Evolutionary conservation across 2,329 filamentous ascomycete species (phyloP).

Genomic region (Tolypocladium ophioglossoides): DNA sequence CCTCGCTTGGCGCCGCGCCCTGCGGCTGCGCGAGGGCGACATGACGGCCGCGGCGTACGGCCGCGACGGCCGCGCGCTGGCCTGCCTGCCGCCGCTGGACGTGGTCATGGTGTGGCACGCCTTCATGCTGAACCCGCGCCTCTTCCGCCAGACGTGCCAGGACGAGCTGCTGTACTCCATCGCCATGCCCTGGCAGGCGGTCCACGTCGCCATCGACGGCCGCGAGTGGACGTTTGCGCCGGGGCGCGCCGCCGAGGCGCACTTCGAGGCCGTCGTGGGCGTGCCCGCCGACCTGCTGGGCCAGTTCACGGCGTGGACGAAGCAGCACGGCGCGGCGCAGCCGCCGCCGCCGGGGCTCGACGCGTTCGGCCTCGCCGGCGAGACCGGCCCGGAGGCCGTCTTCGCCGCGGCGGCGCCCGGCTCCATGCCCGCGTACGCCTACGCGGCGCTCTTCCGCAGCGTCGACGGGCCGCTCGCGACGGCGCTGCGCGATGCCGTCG

Average conservation of each 20-base stretch:
- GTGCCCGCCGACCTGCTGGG: conserved; percentile 3
- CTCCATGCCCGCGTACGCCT: neutral
- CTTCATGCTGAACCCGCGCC: conserved; percentile 19
- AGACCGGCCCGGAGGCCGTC: neutral
- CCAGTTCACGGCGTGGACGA: conserved; percentile 4
- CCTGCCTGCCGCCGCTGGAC: conserved; percentile 15
- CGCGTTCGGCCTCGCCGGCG: neutral
- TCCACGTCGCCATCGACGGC: conserved; percentile 8
- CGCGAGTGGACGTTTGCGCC: conserved; percentile 7
- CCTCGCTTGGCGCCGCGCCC: conserved; percentile 10
- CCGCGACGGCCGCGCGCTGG: neutral
- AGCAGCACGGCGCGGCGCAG: too few relatives aligned
- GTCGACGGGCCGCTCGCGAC: neutral
- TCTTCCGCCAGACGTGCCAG: conserved; percentile 8
- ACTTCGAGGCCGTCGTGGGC: neutral
- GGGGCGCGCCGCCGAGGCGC: neutral
- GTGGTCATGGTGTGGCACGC: conserved; percentile 27
- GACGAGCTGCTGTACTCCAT: conserved; percentile 6
- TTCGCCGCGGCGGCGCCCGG: neutral
- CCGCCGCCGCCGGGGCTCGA: neutral
- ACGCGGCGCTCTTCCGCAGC: neutral
- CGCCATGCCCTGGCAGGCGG: conserved; percentile 9
- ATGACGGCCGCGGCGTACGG: too few relatives aligned
- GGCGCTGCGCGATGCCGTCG: conserved; percentile 19
- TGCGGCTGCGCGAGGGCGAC: neutral